A percentile compares a stretch with the other conserved stretches of the same genome.
phyloP scores from a whole-genome alignment of 2,329 filamentous ascomycete genomes.

The Calonectria pseudoreteaudii region DNA sequence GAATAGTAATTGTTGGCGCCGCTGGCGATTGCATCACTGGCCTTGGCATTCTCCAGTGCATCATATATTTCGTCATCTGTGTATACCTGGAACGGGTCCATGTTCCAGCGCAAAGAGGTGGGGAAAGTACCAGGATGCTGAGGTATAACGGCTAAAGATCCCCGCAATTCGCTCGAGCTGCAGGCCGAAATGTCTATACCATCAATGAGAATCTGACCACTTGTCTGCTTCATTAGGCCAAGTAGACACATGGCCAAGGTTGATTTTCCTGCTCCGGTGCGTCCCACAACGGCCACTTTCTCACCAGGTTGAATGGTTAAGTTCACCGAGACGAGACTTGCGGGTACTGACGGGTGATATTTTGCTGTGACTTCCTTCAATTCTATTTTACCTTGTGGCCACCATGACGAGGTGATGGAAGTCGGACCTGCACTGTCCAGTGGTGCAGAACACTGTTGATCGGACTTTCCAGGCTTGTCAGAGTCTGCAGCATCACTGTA shows the following conservation, averaged over 20 bases:
- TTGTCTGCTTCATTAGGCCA: constrained; percentile 73
- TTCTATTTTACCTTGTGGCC: constrained; percentile 40
- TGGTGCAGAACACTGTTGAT: background rate
- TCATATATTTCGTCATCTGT: background rate
- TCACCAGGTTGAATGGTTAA: constrained; percentile 72
- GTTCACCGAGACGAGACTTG: background rate
- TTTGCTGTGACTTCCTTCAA: background rate
- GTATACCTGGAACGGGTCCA: background rate
- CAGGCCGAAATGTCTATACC: constrained; percentile 69
- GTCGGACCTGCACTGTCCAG: background rate
- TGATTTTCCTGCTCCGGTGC: constrained; percentile 78
- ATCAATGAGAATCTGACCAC: constrained; percentile 74
- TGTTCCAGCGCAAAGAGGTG: background rate
- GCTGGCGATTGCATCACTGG: background rate
- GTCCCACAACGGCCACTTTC: constrained; percentile 74
- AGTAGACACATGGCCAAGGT: constrained; percentile 76
- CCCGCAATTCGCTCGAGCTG: background rate
- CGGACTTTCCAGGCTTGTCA: background rate
- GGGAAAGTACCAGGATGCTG: background rate
- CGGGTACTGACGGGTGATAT: background rate
- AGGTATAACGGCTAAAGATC: background rate
- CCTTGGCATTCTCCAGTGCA: background rate
- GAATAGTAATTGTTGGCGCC: background rate
- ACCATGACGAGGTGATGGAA: background rate
- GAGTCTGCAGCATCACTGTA: background rate